Conservation (phyloP, 1,284 basidiomycete genomes). For the Cronartium ribicola region DNA sequence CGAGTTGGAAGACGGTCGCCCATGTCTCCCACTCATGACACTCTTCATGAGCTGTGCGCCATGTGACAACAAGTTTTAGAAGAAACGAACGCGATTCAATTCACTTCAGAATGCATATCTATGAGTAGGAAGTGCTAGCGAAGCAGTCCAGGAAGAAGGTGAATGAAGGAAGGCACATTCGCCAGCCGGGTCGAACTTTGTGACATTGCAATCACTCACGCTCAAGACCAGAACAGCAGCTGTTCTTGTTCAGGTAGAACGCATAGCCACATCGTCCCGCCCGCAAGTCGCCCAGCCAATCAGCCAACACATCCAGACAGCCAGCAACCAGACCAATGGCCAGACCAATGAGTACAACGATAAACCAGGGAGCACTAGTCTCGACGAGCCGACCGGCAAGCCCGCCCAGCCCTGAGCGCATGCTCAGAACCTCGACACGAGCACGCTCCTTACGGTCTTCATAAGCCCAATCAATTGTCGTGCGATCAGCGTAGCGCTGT, state of each 20-base stretch:
- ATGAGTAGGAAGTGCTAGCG: not conserved
- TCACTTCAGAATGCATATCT: constrained; percentile 11
- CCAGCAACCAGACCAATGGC: constrained; percentile 67
- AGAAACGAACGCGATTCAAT: not conserved
- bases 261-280: constrained; percentile 66
- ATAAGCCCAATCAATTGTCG: constrained; percentile 38
- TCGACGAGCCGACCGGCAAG: constrained; percentile 59
- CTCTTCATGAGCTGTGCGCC: constrained; percentile 61
- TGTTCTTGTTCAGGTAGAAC: constrained; percentile 68
- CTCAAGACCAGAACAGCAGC: constrained; percentile 69
- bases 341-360: constrained; percentile 64
- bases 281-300: constrained; percentile 68
- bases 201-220: constrained; percentile 55
- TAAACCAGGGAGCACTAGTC: constrained; percentile 63
- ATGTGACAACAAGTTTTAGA: not conserved
- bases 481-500: constrained; percentile 24
- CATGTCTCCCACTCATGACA: constrained; percentile 66
- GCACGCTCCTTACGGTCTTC: constrained; percentile 39
- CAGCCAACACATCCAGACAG: constrained; percentile 68
- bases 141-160: too few species aligned
- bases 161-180: not conserved
- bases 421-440: not conserved
- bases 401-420: constrained; percentile 35
- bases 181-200: not conserved
- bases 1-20: constrained; percentile 34